Evolutionary conservation across 768 basidiomycete genomes (phyloP), one percentile per base, ranked within the genome.

Genomic region (Tricholoma sp.): DNA sequence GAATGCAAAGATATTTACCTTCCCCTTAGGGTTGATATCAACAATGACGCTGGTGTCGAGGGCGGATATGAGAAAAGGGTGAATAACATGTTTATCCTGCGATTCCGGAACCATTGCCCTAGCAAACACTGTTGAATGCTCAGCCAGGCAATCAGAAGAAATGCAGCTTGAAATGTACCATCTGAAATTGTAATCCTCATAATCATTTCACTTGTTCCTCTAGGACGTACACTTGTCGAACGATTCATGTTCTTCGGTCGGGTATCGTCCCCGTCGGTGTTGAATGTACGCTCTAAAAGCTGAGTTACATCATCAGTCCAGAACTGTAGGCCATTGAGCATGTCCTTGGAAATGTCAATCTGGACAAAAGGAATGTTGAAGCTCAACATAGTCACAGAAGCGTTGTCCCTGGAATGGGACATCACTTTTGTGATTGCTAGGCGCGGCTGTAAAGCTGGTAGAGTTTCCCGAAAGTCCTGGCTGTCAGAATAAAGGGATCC

Each of bases 241-340:
- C 84, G 81, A 66, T 86, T 82, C 53, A 74, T 74, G 58, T 80
- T 83, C 55, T 72, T 72, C 51, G 65, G 59, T 20, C 44, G 45
- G 45, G 58, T 54, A 6, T 55, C 61, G 28, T 68, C 68, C 33
- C 57, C 59, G 13, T 64, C 54, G 17, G 61, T 59, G 10, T 60
- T 61, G 11, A 72, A 69, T 6, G 75, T 69, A 13, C 72, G 76
- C 52, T 89, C 88, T 3, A 87, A 63, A 51, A 88, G 78, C 63
- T 89, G 91, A n/a, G 85, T 73, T 28, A 86, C 67, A 65, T 98
- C 94, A 65, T 99, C 97, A 6, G 85, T 86, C 78, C 89, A 91
- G 64, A 86, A 88, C 68, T 98, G 94, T 15, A 98, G 68, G 11
- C 82, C 81, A 65, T 98, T 92, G 7, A 94, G 69, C 1, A 75